phyloP scores from a whole-genome alignment of 1,139 yeast species.

The Zygoascus meyerae region DNA sequence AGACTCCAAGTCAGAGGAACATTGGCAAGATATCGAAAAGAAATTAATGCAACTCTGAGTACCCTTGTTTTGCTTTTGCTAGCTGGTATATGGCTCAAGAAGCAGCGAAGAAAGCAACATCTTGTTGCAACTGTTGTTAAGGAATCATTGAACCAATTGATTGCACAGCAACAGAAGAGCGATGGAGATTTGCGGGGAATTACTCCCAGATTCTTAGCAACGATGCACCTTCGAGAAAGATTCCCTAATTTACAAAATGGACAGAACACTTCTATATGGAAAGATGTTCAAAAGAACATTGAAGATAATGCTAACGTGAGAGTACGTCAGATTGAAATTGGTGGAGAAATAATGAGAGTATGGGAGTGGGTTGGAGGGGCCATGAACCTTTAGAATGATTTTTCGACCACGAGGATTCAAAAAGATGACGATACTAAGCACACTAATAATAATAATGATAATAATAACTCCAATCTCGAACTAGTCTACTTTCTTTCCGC shows the following conservation, averaged over 20 bases:
- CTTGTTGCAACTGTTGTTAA: constrained; percentile 23
- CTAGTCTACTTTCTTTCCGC: too few species aligned
- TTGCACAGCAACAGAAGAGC: constrained; percentile 35
- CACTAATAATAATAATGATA: too few species aligned
- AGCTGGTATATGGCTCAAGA: constrained; percentile 2
- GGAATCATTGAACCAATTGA: constrained; percentile 28
- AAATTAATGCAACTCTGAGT: constrained; percentile 19
- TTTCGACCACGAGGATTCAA: too few species aligned
- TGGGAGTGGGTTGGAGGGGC: constrained; percentile 71
- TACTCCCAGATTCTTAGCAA: constrained; percentile 51
- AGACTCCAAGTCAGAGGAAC: constrained; percentile 24
- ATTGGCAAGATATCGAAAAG: constrained; percentile 30
- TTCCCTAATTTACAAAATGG: constrained; percentile 46
- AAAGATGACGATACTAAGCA: too few species aligned
- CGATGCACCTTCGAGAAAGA: constrained; percentile 72
- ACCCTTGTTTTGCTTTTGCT: constrained; percentile 9
- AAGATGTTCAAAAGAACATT: constrained; percentile 48
- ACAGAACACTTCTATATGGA: constrained; percentile 54
- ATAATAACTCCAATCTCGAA: too few species aligned
- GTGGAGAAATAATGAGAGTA: constrained; percentile 81
- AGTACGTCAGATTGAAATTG: constrained; percentile 57
- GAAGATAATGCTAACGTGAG: constrained; percentile 64
- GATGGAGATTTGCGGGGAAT: constrained; percentile 34
- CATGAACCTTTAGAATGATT: background rate
- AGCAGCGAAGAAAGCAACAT: constrained; percentile 9